Conservation (phyloP, 495 filamentous ascomycete genomes). For the Apodospora peruviana region DNA sequence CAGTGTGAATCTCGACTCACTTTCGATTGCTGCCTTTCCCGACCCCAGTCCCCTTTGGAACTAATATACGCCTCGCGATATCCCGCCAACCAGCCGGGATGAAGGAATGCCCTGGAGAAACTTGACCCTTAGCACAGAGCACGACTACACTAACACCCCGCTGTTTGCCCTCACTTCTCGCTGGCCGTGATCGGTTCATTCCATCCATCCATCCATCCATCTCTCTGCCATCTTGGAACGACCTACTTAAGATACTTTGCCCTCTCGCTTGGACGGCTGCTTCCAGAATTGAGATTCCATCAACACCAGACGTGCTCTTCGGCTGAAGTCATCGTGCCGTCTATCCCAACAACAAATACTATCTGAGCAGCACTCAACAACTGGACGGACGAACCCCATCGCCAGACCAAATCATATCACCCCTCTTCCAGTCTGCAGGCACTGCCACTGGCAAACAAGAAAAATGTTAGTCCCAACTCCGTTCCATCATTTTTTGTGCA, state of each 20-base stretch:
- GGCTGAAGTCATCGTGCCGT: constrained; percentile 25
- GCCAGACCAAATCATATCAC: constrained; percentile 1
- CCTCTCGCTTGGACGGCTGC: constrained; percentile 17
- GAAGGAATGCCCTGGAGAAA: constrained; percentile 17
- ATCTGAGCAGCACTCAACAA: constrained; percentile 5
- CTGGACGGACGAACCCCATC: constrained; percentile 12
- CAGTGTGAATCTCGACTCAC: too few species aligned
- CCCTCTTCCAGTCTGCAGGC: constrained; percentile 7
- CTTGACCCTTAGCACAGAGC: constrained; percentile 23
- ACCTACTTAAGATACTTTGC: background rate
- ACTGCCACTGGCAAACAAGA: background rate
- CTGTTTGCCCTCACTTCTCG: background rate
- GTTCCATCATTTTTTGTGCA: constrained; percentile 5
- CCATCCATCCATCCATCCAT: background rate
- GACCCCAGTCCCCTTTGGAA: too few species aligned
- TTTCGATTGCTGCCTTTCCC: too few species aligned
- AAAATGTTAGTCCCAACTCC: constrained; percentile 4
- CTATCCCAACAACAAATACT: constrained; percentile 14
- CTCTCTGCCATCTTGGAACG: constrained; percentile 1
- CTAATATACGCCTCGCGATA: constrained; percentile 12
- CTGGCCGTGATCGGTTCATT: background rate
- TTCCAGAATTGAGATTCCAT: constrained; percentile 12
- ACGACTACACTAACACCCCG: constrained; percentile 20
- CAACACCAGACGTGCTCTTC: constrained; percentile 12
- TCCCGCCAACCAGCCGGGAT: constrained; percentile 21